Base-by-base conservation (phyloP, 306 rosid genomes). In the Styphnolobium japonicum region DNA sequence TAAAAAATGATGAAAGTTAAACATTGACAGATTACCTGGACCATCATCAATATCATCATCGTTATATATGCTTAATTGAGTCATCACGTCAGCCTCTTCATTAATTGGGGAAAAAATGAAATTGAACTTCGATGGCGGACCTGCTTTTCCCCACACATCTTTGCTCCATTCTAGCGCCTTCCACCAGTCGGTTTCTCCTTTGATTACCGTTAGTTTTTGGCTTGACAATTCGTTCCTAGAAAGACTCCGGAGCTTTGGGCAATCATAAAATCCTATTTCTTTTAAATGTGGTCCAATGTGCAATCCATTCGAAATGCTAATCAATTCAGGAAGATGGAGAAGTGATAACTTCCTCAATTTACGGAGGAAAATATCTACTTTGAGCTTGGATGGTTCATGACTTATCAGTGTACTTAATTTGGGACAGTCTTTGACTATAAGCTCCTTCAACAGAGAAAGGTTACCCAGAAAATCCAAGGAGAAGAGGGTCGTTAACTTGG, bases 401-500 rank as follows among this genome's bases (percentile, higher is more conserved):
- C 18, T 49, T 31, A 64, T 11, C 0, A 75, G 1, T 4, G 48
- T 22, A 0, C 0, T 12, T 10, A 77, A 3, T 1, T 58, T 22
- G n/a, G 34, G 68, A 14, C 68, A 77, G 0, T 62, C 25, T 6
- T 75, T 22, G 0, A 75, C 9, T 31, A 23, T 19, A 18, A 75
- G 62, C 25, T n/a, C 80, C 39, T 46, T 69, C 36, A 83, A 73
- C 0, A 4, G 16, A 9, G 10, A 10, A 7, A 76, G 74, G 2
- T 51, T 49, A 4, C 1, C 25, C 9, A 82, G 18, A 42, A 71
- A 25, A 21, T 12, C 14, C 19, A 16, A 0, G 1, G 72, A 33
- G 66, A 83, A 71, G 12, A 78, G 12, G 21, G 53, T 78, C 11
- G 23, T 46, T 67, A 83, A 43, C 10, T 33, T 21, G 36, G 85